phyloP scores from a whole-genome alignment of 208 protist genomes.

The Trypanosoma avium region DNA sequence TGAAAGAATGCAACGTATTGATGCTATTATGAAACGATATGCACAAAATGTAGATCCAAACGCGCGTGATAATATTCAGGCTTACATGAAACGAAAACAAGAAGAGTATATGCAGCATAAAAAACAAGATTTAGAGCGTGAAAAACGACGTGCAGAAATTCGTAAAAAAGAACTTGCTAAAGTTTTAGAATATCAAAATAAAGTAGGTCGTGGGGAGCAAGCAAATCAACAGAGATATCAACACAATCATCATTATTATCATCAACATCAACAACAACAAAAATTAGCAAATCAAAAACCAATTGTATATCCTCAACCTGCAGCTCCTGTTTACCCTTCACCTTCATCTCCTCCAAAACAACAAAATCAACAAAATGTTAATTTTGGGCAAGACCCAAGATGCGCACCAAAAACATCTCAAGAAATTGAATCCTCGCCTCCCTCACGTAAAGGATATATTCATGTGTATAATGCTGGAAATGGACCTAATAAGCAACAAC shows the following conservation, averaged over 20 bases:
- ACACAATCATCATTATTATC: no score
- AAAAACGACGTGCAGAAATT: slow-evolving; percentile 51
- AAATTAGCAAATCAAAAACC: not conserved
- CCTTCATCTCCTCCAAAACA: slow-evolving; percentile 1
- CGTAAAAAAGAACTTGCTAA: slow-evolving; percentile 61
- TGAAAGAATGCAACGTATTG: slow-evolving; percentile 70
- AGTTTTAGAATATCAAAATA: slow-evolving; percentile 53
- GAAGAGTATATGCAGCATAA: slow-evolving; percentile 78
- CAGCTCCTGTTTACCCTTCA: not conserved
- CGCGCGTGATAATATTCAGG: slow-evolving; percentile 84
- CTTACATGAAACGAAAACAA: slow-evolving; percentile 87
- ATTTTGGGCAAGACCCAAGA: slow-evolving; percentile 37
- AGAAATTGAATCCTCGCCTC: not conserved
- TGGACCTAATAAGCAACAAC: not conserved
- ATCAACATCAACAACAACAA: slow-evolving; percentile 22
- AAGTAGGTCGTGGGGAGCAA: slow-evolving; percentile 4
- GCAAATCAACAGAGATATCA: slow-evolving; percentile 38
- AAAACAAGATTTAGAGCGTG: slow-evolving; percentile 49
- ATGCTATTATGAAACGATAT: slow-evolving; percentile 83
- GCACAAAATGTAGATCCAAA: slow-evolving; percentile 62
- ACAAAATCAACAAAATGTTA: slow-evolving; percentile 9
- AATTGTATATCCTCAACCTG: not conserved
- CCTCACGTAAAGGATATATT: not conserved
- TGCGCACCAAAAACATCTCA: not conserved
- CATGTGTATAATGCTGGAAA: not conserved